phyloP scores from a whole-genome alignment of 1,284 basidiomycete genomes.

The Apiotrichum montevideense region DNA sequence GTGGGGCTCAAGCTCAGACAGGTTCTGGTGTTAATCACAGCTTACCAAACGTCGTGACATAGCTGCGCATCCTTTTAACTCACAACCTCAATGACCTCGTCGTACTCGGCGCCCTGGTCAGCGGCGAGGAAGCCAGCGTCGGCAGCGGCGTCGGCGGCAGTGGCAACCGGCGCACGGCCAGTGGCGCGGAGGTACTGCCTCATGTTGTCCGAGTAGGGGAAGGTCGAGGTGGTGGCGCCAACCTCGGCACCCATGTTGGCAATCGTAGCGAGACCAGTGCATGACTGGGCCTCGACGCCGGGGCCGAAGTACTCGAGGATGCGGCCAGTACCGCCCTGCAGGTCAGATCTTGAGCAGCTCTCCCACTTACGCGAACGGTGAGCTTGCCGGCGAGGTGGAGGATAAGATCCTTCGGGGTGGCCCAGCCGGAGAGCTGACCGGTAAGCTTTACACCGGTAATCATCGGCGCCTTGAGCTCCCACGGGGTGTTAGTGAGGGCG shows the following conservation, averaged over 20 bases:
- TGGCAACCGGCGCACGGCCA: slow-evolving; percentile 77
- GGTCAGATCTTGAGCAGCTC: too few relatives aligned
- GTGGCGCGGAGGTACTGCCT: slow-evolving; percentile 88
- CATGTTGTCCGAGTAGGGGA: slow-evolving; percentile 98
- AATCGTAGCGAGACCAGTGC: slow-evolving; percentile 95
- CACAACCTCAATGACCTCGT: slow-evolving; percentile 88
- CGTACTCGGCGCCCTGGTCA: slow-evolving; percentile 82
- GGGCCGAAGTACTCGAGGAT: slow-evolving; percentile 92
- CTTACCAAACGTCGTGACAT: too few relatives aligned
- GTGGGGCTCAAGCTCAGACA: slow-evolving; percentile 95
- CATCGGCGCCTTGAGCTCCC: slow-evolving; percentile 99
- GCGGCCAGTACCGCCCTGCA: slow-evolving; percentile 78
- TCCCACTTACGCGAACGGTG: slow-evolving; percentile 65
- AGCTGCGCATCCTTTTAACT: slow-evolving; percentile 30
- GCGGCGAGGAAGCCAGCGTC: slow-evolving; percentile 57
- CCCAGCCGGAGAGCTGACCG: slow-evolving; percentile 94
- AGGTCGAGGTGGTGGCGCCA: slow-evolving; percentile 95
- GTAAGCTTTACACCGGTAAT: slow-evolving; percentile 96
- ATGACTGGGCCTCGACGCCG: slow-evolving; percentile 92
- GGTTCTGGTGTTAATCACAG: slow-evolving; percentile 56
- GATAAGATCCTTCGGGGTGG: slow-evolving; percentile 95
- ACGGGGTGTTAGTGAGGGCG: slow-evolving; percentile 94
- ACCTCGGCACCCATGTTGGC: slow-evolving; percentile 99
- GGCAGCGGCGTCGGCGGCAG: slow-evolving; percentile 68
- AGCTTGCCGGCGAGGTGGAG: slow-evolving; percentile 96